Evolutionary conservation across 169 alveolate species (phyloP).

Genomic region (Eimeria sp.): DNA sequence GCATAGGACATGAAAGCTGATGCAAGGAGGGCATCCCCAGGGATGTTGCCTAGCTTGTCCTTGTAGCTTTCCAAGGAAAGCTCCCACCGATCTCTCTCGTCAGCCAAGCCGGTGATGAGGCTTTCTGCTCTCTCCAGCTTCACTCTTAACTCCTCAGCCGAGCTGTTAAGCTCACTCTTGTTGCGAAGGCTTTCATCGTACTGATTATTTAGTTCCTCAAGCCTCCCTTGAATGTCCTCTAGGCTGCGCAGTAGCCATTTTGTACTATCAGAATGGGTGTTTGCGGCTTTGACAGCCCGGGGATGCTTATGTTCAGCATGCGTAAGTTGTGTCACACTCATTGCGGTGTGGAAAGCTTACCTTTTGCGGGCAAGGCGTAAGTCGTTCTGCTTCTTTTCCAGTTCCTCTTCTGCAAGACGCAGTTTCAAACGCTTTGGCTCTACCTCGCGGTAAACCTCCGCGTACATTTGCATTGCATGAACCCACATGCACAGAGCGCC

Average conservation of each 20-base stretch:
- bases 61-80: slow-evolving; percentile 91
- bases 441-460: slow-evolving; percentile 97
- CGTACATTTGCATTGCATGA: slow-evolving; percentile 97
- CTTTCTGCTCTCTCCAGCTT: slow-evolving; percentile 97
- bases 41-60: slow-evolving; percentile 90
- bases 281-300: not conserved
- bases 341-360: slow-evolving; percentile 83
- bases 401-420: slow-evolving; percentile 93
- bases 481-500: slow-evolving; percentile 98
- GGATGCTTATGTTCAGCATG: not conserved
- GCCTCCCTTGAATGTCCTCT: slow-evolving; percentile 90
- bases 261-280: not conserved
- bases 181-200: slow-evolving; percentile 92
- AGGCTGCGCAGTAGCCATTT: slow-evolving; percentile 74
- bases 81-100: slow-evolving; percentile 97
- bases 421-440: slow-evolving; percentile 98
- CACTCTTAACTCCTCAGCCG: slow-evolving; percentile 89
- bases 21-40: slow-evolving; percentile 92
- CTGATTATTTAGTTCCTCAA: slow-evolving; percentile 91
- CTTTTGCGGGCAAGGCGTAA: slow-evolving; percentile 81
- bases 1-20: slow-evolving; percentile 96
- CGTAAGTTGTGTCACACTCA: not conserved
- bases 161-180: slow-evolving; percentile 92
- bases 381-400: slow-evolving; percentile 86
- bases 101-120: slow-evolving; percentile 95